These are phyloP conservation scores for Barnettozyma botsteinii DNA, from an alignment of 805 yeast species.

Conservation along the genomic window DNA sequence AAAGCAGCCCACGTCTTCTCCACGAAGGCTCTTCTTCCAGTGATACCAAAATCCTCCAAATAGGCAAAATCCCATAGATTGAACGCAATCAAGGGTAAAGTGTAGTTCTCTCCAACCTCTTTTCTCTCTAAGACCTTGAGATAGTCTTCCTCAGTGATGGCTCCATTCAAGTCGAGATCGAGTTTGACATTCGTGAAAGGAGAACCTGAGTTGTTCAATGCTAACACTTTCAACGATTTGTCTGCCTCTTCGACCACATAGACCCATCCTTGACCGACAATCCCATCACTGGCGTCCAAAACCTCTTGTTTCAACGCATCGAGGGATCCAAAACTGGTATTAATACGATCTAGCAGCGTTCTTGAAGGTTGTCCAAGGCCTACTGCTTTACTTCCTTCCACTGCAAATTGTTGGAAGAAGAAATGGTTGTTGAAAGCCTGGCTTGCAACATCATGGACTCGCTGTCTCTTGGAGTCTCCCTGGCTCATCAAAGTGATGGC, in stretches of 20 bases:
- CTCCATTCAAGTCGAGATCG: slow-evolving; percentile 68
- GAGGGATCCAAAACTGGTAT: slow-evolving; percentile 33
- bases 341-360: slow-evolving; percentile 30
- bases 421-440: slow-evolving; percentile 91
- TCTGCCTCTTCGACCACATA: slow-evolving; percentile 62
- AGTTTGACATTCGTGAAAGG: slow-evolving; percentile 72
- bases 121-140: slow-evolving; percentile 41
- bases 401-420: slow-evolving; percentile 58
- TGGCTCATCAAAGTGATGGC: slow-evolving; percentile 65
- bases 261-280: slow-evolving; percentile 66
- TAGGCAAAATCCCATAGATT: slow-evolving; percentile 92
- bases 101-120: slow-evolving; percentile 49
- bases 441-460: slow-evolving; percentile 81
- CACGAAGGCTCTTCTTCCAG: slow-evolving; percentile 66
- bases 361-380: slow-evolving; percentile 32
- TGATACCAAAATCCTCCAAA: slow-evolving; percentile 74
- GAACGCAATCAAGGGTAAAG: slow-evolving; percentile 69
- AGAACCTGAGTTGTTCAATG: slow-evolving; percentile 69
- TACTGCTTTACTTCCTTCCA: slow-evolving; percentile 20
- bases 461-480: slow-evolving; percentile 56
- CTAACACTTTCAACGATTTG: slow-evolving; percentile 48
- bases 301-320: slow-evolving; percentile 13
- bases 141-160: slow-evolving; percentile 51
- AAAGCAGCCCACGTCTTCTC: slow-evolving; percentile 70
- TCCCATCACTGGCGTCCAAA: slow-evolving; percentile 21